Evolutionary conservation across 2,329 filamentous ascomycete species (phyloP), one percentile per base, ranked within the genome.

Genomic region (Fusarium coffeatum): DNA sequence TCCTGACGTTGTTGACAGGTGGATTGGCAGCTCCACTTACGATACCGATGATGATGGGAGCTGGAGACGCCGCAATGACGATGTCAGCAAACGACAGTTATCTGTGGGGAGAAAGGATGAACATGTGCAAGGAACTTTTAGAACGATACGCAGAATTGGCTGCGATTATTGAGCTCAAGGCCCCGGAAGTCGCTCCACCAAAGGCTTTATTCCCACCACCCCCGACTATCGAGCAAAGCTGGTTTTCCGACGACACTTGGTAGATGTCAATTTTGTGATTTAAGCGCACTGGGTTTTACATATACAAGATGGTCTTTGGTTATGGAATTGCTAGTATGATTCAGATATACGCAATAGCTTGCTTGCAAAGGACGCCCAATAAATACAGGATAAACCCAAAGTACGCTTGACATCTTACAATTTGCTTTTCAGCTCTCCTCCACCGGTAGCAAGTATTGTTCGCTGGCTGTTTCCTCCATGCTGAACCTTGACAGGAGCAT

Each of bases 31-130:
- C 59, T 27, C 59, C 59, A 3, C 15, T 63, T 15, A 63, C 59
- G 15, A 63, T 63, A 28, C 59, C 59, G 3, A 63, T 63, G 55
- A 63, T 63, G 55, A 63, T 63, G 59, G 59, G 59, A 28, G 59
- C 34, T 18, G 47, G 47, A 11, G 59, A 58, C 8, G 47, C 46
- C 8, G 55, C 49, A 11, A 59, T 45, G 53, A 49, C 58, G 1
- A 59, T 62, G 54, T 59, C 59, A 18, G 25, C 40, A 15, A 48
- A 22, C 2, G 59, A 63, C n/a, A 47, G 55, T 13, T 60, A 42
- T 27, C 16, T 63, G 1, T 59, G 55, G 55, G 55, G 27, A 10
- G 32, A 60, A 42, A 53, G 59, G 0, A 59, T 16, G 15, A 59
- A 28, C 6, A 46, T 28, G 16, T 61, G 59, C 25, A 16, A 61